phyloP scores from a whole-genome alignment of 2,329 filamentous ascomycete species.

The Beauveria bassiana region DNA sequence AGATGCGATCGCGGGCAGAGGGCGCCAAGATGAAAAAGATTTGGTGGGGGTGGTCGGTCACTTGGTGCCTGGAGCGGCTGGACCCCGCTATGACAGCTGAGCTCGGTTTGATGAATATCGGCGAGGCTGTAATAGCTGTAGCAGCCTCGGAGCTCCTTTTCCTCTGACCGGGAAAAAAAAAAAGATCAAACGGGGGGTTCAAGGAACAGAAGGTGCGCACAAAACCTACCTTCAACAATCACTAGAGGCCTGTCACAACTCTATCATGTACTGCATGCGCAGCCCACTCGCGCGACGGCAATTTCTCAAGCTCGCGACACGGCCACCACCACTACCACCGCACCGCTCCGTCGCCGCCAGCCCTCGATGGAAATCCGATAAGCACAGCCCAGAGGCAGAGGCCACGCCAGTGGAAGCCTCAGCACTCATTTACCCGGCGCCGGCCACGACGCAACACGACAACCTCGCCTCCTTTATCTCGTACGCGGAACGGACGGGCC shows the following conservation, averaged over 20 bases:
- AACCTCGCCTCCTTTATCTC: conserved; percentile 57
- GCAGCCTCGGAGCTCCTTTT: not conserved
- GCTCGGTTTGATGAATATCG: conserved; percentile 9
- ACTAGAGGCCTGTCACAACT: not conserved
- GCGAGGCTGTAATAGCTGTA: not conserved
- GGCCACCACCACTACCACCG: not conserved
- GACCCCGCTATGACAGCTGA: conserved; percentile 7
- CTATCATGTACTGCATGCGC: not conserved
- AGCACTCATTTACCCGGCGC: conserved; percentile 34
- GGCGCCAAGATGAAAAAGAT: not conserved
- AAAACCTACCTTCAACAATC: too few species aligned
- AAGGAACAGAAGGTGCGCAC: too few species aligned
- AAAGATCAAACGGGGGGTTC: too few species aligned
- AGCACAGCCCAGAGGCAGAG: not conserved
- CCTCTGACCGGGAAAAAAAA: not conserved
- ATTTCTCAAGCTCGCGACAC: not conserved
- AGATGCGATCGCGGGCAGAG: not conserved
- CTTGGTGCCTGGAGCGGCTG: not conserved
- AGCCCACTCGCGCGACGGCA: not conserved
- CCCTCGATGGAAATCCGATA: not conserved
- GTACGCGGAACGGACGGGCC: conserved; percentile 49
- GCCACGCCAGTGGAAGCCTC: not conserved
- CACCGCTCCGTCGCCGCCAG: not conserved
- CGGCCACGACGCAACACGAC: conserved; percentile 46
- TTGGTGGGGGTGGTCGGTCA: not conserved